These are phyloP conservation scores for Tetracladium marchalianum DNA, from an alignment of 495 filamentous ascomycete species.

Conservation along the genomic window DNA sequence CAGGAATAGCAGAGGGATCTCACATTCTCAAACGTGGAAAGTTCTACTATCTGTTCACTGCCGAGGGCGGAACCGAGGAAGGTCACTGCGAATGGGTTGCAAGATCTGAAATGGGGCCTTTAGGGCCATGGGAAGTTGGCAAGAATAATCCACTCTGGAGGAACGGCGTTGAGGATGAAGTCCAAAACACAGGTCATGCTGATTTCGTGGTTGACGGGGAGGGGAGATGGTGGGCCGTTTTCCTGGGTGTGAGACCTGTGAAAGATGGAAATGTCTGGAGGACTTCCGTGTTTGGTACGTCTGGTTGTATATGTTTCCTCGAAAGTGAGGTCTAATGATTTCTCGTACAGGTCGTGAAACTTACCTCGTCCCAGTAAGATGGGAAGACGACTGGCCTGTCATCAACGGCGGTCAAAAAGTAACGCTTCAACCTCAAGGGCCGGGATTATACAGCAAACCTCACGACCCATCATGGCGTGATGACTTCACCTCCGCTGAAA, in stretches of 20 bases:
- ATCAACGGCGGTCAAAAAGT: slow-evolving; percentile 34
- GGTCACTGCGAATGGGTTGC: slow-evolving; percentile 24
- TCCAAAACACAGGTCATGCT: slow-evolving; percentile 33
- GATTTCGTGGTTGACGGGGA: slow-evolving; percentile 28
- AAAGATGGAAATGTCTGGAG: slow-evolving; percentile 21
- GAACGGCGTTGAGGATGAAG: slow-evolving; percentile 27
- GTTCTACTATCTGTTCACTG: slow-evolving; percentile 41
- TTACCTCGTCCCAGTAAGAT: slow-evolving; percentile 34
- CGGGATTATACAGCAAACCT: slow-evolving; percentile 20
- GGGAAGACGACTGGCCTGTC: slow-evolving; percentile 39
- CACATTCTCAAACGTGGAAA: slow-evolving; percentile 34
- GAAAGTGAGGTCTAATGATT: neutral
- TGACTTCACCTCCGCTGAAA: slow-evolving; percentile 22
- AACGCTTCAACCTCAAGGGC: slow-evolving; percentile 23
- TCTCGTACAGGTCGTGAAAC: slow-evolving; percentile 31
- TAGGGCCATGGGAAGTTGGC: slow-evolving; percentile 32
- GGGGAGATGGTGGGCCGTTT: slow-evolving; percentile 28
- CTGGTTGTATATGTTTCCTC: neutral
- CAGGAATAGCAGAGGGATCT: slow-evolving; percentile 32
- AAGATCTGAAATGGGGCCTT: slow-evolving; percentile 2
- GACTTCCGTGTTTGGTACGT: slow-evolving; percentile 30
- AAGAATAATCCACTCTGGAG: slow-evolving; percentile 19
- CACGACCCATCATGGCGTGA: slow-evolving; percentile 26
- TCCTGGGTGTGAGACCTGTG: slow-evolving; percentile 33
- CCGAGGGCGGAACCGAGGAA: slow-evolving; percentile 39